A percentile compares a stretch with the other conserved stretches of the same genome.
These are phyloP conservation scores for Coemansia sp. DNA, from an alignment of 192 early-diverging fungal genomes.

Conservation along the genomic window DNA sequence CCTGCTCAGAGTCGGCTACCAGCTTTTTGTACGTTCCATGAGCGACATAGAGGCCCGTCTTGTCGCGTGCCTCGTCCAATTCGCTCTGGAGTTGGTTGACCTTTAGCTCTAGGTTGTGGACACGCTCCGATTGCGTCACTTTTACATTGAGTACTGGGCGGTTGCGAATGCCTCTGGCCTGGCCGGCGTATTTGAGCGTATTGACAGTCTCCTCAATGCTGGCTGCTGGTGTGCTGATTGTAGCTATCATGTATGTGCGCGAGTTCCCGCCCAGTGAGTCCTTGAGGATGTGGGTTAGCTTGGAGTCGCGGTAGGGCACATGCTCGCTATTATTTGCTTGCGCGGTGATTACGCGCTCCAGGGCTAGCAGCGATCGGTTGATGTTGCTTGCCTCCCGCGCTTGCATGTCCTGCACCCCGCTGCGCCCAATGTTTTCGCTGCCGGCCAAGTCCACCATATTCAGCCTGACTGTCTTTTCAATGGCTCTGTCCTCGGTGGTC, in stretches of 20 bases:
- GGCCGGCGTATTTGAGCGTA: constrained; percentile 94
- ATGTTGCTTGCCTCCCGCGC: constrained; percentile 99
- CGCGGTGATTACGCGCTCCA: constrained; percentile 98
- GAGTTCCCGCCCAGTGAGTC: constrained; percentile 98
- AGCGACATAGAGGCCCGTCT: constrained; percentile 77
- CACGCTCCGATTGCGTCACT: constrained; percentile 76
- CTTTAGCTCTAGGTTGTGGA: constrained; percentile 72
- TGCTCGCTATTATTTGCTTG: constrained; percentile 92
- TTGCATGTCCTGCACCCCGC: constrained; percentile 88
- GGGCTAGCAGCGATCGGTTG: constrained; percentile 94
- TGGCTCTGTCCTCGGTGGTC: constrained; percentile 19
- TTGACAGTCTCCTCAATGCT: constrained; percentile 97
- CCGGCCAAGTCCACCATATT: constrained; percentile 98
- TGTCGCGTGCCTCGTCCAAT: constrained; percentile 73
- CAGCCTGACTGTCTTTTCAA: constrained; percentile 76
- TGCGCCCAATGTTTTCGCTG: constrained; percentile 86
- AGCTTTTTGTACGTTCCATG: constrained; percentile 58
- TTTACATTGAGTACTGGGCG: constrained; percentile 70
- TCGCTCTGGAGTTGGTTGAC: constrained; percentile 79
- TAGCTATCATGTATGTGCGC: constrained; percentile 98
- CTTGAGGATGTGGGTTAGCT: constrained; percentile 95
- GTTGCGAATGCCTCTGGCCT: constrained; percentile 63
- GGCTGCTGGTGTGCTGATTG: constrained; percentile 89
- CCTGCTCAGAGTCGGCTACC: neutral
- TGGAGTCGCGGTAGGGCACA: constrained; percentile 95